Evolutionary conservation across 345 rosid species (phyloP), one percentile per base, ranked within the genome.

Genomic region (Aurinia saxatilis): DNA sequence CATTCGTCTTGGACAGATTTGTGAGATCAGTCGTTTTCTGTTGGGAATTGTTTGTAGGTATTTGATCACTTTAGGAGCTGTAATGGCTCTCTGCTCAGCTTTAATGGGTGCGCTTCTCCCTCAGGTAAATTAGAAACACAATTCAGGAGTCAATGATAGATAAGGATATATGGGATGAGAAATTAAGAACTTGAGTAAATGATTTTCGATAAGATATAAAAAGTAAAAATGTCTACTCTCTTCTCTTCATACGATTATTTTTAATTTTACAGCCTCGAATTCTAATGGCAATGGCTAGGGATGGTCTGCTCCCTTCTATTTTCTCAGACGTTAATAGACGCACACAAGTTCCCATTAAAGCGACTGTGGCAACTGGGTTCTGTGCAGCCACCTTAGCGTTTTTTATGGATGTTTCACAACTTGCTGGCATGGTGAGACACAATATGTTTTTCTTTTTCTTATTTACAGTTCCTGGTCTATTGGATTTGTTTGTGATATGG

Each of bases 41-140:
- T 29, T 35, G 53, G 51, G 27, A 18, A 46, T 54, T 70, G 27
- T 16, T 58, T 83, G 38, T 84, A 93, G 99, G 46, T 87, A 80
- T 77, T 44, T 93, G 56, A 78, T 93, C 67, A 86, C 96, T 37
- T 67, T 76, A 69, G 99, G 99, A 77, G 96, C 99, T 65, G 72
- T 81, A 65, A 87, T 89, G 80, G 99, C 99, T 34, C 97, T 93
- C 41, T 90, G 96, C 75, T 82, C 99, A 42, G 87, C 96, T 63
- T 66, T 93, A 66, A 79, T 93, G 99, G 99, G 99, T 53, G 78
- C 97, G 7, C 51, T 93, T 30, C 99, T 93, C 65, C 99, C 99
- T 73, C 99, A 93, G 91, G 97, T 93, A 82, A 60, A 66, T 30
- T 13, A 39, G 58, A 50, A 67, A 21, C 25, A 19, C 11, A 12